Evolutionary conservation across 169 alveolate genomes (phyloP).

Genomic region (Plasmodium cynomolgi): DNA sequence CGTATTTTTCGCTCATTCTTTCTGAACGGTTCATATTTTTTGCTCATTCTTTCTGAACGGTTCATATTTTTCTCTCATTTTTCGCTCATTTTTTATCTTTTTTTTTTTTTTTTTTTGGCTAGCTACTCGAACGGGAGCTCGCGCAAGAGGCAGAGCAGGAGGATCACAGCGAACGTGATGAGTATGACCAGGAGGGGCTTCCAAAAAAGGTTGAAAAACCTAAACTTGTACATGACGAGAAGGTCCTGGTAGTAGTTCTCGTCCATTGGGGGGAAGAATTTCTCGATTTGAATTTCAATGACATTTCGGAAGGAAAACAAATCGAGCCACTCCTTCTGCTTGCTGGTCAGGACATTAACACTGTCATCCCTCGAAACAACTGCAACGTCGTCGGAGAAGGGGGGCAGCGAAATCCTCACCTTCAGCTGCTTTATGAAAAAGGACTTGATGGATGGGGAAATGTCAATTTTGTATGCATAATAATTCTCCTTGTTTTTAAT

Average conservation of each 20-base stretch:
- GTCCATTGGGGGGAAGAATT: conserved; percentile 40
- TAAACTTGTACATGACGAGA: conserved; percentile 21
- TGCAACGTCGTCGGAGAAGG: conserved; percentile 17
- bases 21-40: no score
- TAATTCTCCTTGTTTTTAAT: conserved; percentile 41
- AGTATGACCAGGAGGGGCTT: conserved; percentile 35
- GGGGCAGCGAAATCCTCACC: conserved; percentile 40
- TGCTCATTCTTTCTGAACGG: not conserved
- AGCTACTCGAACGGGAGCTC: conserved; percentile 36
- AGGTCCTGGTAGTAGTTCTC: conserved; percentile 33
- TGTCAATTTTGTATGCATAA: conserved; percentile 58
- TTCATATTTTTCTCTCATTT: not conserved
- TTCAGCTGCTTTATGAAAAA: conserved; percentile 51
- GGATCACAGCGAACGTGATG: conserved; percentile 7
- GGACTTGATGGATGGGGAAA: conserved; percentile 51
- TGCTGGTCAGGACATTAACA: conserved; percentile 16
- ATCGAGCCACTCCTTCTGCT: conserved; percentile 52
- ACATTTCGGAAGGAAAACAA: conserved; percentile 38
- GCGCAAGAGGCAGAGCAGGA: conserved; percentile 9
- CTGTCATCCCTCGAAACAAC: not conserved
- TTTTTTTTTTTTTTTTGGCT: conserved; percentile 37
- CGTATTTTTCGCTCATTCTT: not conserved
- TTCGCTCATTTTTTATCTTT: not conserved
- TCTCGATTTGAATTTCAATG: conserved; percentile 34
- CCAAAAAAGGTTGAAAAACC: conserved; percentile 18